Conservation (phyloP, 257 asterid genomes). For the Capsicum baccatum region DNA sequence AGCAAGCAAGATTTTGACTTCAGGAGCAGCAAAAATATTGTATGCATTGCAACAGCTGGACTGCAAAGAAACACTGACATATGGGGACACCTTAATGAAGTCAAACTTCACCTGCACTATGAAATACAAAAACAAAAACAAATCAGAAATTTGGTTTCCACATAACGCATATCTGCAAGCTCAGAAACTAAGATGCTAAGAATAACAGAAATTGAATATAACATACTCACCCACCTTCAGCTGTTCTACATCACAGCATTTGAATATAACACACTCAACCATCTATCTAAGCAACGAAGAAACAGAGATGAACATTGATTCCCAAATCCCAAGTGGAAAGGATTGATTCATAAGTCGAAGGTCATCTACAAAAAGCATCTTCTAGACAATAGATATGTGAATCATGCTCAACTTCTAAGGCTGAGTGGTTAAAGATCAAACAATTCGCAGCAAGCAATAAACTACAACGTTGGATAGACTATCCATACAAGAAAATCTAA, state of each 20-base stretch:
- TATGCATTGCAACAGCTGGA: not conserved
- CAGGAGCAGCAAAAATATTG: not conserved
- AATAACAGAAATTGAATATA: not conserved
- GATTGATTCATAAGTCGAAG: not conserved
- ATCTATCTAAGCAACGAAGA: not conserved
- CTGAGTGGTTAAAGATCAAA: not conserved
- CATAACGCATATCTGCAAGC: not conserved
- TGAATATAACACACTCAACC: not conserved
- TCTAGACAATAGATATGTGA: slow-evolving; percentile 13
- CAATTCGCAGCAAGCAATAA: slow-evolving; percentile 11
- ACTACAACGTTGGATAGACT: not conserved
- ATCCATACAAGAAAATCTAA: not conserved
- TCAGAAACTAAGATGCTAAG: not conserved
- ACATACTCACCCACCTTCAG: slow-evolving; percentile 18
- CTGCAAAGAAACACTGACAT: not conserved
- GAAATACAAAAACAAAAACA: slow-evolving; percentile 1
- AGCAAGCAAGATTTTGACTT: not conserved
- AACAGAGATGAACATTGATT: not conserved
- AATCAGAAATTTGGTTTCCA: not conserved
- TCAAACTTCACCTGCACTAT: not conserved
- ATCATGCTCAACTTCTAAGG: not conserved
- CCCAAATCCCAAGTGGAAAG: slow-evolving; percentile 11
- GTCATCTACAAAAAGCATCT: slow-evolving; percentile 8
- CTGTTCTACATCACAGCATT: not conserved
- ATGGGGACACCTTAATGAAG: slow-evolving; percentile 19